Conservation (phyloP, 2,329 filamentous ascomycete genomes). For the Botrytis byssoidea region DNA sequence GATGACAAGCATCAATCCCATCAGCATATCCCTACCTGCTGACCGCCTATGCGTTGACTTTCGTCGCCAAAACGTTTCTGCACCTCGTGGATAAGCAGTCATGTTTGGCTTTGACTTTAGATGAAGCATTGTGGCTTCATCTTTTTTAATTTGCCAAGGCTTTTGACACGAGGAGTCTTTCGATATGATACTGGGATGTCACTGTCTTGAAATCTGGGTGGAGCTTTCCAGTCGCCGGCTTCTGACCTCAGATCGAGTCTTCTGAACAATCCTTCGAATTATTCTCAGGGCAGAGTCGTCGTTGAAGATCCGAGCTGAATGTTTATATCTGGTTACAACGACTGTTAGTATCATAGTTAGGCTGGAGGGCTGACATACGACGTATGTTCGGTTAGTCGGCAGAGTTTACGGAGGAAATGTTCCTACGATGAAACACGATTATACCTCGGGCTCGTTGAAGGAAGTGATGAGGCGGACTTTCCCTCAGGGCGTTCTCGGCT, state of each 20-base stretch:
- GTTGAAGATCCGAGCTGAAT: neutral
- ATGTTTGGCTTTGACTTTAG: neutral
- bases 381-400: no score
- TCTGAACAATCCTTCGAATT: neutral
- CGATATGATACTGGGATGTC: neutral
- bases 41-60: neutral
- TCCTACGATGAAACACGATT: neutral
- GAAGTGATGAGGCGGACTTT: neutral
- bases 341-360: neutral
- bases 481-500: neutral
- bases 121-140: neutral
- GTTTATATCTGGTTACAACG: neutral
- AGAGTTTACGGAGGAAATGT: neutral
- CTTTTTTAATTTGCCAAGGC: neutral
- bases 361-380: no score
- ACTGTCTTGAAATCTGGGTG: neutral
- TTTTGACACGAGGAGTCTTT: no score
- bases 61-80: neutral
- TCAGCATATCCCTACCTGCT: neutral
- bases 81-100: neutral
- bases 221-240: no score
- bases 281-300: neutral
- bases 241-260: neutral
- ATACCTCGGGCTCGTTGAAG: neutral
- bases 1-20: neutral